phyloP scores from a whole-genome alignment of 2,329 filamentous ascomycete species.

The Aspergillus unguis region DNA sequence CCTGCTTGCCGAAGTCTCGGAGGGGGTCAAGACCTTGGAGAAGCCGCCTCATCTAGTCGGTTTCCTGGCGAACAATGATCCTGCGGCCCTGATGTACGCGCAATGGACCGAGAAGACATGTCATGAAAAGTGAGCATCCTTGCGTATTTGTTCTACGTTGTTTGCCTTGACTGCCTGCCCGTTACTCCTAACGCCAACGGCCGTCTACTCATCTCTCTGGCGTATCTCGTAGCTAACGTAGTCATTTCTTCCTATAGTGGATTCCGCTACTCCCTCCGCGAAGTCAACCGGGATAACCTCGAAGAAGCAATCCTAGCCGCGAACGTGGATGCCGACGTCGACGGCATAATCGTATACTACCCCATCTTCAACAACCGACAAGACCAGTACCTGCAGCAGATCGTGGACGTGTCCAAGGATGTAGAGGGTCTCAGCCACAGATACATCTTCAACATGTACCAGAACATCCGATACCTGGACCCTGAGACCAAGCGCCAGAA shows the following conservation, averaged over 20 bases:
- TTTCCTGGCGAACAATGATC: constrained; percentile 88
- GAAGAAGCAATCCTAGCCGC: constrained; percentile 84
- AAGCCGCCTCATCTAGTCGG: constrained; percentile 78
- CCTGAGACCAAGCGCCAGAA: constrained; percentile 65
- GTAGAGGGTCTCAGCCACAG: constrained; percentile 92
- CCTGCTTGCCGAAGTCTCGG: constrained; percentile 72
- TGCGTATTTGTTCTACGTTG: not conserved
- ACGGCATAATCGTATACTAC: constrained; percentile 97
- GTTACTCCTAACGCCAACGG: not conserved
- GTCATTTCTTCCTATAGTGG: constrained; percentile 56
- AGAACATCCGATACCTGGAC: constrained; percentile 94
- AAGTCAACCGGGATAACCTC: constrained; percentile 79
- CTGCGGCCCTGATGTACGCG: constrained; percentile 87
- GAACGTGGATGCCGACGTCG: constrained; percentile 72
- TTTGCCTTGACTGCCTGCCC: constrained; percentile 14
- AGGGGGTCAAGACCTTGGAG: constrained; percentile 69
- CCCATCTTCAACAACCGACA: constrained; percentile 89
- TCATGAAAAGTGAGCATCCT: constrained; percentile 76
- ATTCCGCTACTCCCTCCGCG: constrained; percentile 81
- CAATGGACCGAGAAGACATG: constrained; percentile 98
- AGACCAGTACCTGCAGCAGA: constrained; percentile 94
- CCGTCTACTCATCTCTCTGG: not conserved
- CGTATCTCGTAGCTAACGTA: constrained; percentile 22
- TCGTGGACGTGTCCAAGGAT: constrained; percentile 84
- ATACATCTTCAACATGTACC: constrained; percentile 99